phyloP scores from a whole-genome alignment of 176 grass and related monocot genomes.

The Oryza coarctata region DNA sequence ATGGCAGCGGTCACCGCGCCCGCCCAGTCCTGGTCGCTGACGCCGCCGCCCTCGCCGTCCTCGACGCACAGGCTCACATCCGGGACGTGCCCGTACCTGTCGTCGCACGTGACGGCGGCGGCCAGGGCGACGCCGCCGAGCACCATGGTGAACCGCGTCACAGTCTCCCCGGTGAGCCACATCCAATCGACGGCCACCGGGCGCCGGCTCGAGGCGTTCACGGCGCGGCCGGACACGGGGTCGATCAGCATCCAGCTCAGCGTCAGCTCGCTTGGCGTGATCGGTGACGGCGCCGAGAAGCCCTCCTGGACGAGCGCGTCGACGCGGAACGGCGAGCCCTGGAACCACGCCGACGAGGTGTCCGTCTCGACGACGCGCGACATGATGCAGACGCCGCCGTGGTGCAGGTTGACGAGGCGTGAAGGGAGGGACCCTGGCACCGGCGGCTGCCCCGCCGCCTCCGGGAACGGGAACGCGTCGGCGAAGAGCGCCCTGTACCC shows the following conservation, averaged over 20 bases:
- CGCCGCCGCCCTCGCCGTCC: constrained; percentile 30
- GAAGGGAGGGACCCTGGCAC: neutral
- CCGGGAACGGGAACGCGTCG: constrained; percentile 73
- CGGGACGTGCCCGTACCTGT: constrained; percentile 42
- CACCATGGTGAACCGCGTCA: constrained; percentile 51
- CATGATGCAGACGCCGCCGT: constrained; percentile 47
- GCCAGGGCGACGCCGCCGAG: constrained; percentile 34
- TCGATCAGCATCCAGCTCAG: constrained; percentile 85
- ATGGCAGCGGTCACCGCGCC: constrained; percentile 25
- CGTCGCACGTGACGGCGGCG: constrained; percentile 51
- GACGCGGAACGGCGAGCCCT: constrained; percentile 69
- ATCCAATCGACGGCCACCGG: constrained; percentile 50
- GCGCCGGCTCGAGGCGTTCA: constrained; percentile 57
- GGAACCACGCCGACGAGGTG: constrained; percentile 61
- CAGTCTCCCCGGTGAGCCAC: constrained; percentile 63
- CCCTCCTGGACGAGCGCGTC: constrained; percentile 64
- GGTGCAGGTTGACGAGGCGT: constrained; percentile 69
- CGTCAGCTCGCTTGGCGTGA: constrained; percentile 36
- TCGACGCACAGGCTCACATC: constrained; percentile 66
- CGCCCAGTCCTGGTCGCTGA: constrained; percentile 31
- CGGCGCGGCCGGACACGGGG: constrained; percentile 29
- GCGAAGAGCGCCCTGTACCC: constrained; percentile 58
- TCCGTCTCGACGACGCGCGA: constrained; percentile 69
- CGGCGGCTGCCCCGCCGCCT: neutral
- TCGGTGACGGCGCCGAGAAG: constrained; percentile 22